Conservation (phyloP, 306 rosid species). For the Vigna angularis region DNA sequence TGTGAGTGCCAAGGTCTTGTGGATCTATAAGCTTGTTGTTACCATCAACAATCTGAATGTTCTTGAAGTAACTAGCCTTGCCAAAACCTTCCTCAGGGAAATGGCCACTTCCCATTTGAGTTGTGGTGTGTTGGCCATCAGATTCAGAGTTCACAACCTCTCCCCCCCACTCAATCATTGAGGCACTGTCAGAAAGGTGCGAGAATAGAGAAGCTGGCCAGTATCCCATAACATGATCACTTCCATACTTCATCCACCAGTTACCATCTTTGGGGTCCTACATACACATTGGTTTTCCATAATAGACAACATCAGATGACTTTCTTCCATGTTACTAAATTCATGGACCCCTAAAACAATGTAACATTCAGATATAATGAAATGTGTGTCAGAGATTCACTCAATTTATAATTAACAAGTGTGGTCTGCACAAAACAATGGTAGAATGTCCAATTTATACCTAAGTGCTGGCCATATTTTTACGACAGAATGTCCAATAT, state of each 20-base stretch:
- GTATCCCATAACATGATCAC: conserved; percentile 59
- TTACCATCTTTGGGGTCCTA: conserved; percentile 73
- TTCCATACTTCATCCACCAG: conserved; percentile 74
- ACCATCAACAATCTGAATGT: conserved; percentile 62
- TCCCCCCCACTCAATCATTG: conserved; percentile 71
- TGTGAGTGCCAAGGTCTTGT: conserved; percentile 52
- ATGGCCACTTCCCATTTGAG: conserved; percentile 77
- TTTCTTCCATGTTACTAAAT: conserved; percentile 39
- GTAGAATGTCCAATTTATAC: background rate
- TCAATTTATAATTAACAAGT: conserved; percentile 35
- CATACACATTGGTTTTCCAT: conserved; percentile 42
- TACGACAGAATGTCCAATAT: conserved; percentile 45
- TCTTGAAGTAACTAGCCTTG: conserved; percentile 58
- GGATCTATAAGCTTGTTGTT: conserved; percentile 57
- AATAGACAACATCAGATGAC: conserved; percentile 32
- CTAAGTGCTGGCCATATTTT: conserved; percentile 29
- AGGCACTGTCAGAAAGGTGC: conserved; percentile 60
- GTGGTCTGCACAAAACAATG: conserved; percentile 27
- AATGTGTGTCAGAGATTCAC: conserved; percentile 52
- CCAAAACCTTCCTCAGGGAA: conserved; percentile 68
- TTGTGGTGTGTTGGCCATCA: conserved; percentile 64
- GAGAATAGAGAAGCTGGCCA: conserved; percentile 67
- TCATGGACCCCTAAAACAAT: conserved; percentile 15
- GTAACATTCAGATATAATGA: conserved; percentile 29
- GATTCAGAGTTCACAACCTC: conserved; percentile 59